Base-by-base conservation (phyloP, 306 rosid genomes). In the Lathyrus tuberosus region DNA sequence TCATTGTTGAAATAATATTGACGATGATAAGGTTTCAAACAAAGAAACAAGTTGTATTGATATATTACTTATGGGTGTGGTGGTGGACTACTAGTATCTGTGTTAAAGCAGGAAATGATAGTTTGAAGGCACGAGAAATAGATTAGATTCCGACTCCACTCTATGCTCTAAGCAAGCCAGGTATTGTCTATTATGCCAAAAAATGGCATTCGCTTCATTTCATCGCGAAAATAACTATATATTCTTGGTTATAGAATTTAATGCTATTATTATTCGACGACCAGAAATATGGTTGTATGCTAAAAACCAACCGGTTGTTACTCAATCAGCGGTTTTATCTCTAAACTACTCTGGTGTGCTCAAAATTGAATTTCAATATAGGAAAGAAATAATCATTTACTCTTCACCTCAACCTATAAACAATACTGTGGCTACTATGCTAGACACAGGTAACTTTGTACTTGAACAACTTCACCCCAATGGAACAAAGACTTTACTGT, bases 71-170 rank as follows among this genome's bases (percentile, higher is more conserved):
- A 0, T 61, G 10, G 10, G 2, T 65, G 31, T 66, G 62, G 62
- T 46, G 51, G 8, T 15, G 17, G 6, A 7, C 6, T 37, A 15
- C 15, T 6, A 54, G 6, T 26, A 28, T 22, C n/a, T 8, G 18
- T 44, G 76, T 35, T 5, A 35, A 62, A 48, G 62, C 42, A 26
- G 3, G 9, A 31, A 56, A 0, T 15, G 31, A 48, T 6, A 60
- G 24, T 37, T 48, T 68, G 74, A 68, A 26, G 26, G 57, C 67
- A 22, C 57, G 74, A 6, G 74, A 68, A n/a, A 13, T 18, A n/a
- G n/a, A 2, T n/a, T 59, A 17, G 11, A 37, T 51, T 2, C 0
- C 22, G 1, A 13, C 14, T 12, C 60, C 2, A 0, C 0, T 1
- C 37, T 68, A 48, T 52, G 26, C 22, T 76, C 66, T 6, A 11